phyloP scores from a whole-genome alignment of 768 basidiomycete genomes.

The Lentinula guzmanii region DNA sequence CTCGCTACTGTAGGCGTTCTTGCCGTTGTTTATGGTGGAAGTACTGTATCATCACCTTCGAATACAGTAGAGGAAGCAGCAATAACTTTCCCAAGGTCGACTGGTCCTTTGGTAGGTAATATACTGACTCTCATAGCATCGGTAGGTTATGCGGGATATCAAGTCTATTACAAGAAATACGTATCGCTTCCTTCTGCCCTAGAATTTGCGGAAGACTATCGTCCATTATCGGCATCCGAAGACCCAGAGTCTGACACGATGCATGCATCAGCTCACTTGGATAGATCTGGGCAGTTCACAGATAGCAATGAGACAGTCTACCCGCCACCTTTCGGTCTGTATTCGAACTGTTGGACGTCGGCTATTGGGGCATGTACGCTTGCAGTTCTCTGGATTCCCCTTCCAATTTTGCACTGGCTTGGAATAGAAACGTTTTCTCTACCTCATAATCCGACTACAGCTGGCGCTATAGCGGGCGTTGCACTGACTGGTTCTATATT shows the following conservation, averaged over 20 bases:
- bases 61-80: neutral
- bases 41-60: slow-evolving; percentile 18
- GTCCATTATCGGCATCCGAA: slow-evolving; percentile 33
- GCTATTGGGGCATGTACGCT: slow-evolving; percentile 76
- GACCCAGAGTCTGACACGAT: slow-evolving; percentile 14
- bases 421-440: slow-evolving; percentile 62
- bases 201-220: slow-evolving; percentile 42
- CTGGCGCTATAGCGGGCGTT: slow-evolving; percentile 59
- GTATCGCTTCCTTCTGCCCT: slow-evolving; percentile 65
- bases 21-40: slow-evolving; percentile 78
- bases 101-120: slow-evolving; percentile 66
- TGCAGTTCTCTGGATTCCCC: slow-evolving; percentile 69
- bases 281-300: neutral
- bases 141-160: slow-evolving; percentile 68
- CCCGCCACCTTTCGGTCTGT: slow-evolving; percentile 75
- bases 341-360: slow-evolving; percentile 78
- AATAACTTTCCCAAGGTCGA: slow-evolving; percentile 21
- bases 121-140: slow-evolving; percentile 68
- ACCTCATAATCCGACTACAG: slow-evolving; percentile 44
- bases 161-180: slow-evolving; percentile 81
- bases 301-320: slow-evolving; percentile 30
- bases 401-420: slow-evolving; percentile 66
- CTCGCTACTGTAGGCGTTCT: slow-evolving; percentile 80
- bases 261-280: slow-evolving; percentile 10
- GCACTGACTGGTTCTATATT: slow-evolving; percentile 68